Percentiles rank a stretch among this genome's conserved stretches.
phyloP scores from a whole-genome alignment of 768 basidiomycete species.

The Rhodosporidiobolus sp. region DNA sequence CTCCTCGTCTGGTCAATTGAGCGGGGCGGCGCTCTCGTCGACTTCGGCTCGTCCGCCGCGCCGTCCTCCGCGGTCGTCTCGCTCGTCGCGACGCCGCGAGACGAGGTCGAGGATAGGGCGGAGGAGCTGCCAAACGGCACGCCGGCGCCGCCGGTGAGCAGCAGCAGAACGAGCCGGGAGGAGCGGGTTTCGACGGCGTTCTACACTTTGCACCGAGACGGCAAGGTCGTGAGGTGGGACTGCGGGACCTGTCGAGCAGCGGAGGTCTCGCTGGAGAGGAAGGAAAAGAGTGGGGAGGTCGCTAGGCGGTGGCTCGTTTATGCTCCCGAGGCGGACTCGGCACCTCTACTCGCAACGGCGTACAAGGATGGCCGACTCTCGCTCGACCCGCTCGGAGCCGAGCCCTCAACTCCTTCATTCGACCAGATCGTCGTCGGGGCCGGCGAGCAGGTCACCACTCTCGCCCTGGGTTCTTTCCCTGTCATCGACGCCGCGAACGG shows the following conservation, averaged over 20 bases:
- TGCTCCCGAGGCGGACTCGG: neutral
- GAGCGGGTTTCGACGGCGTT: slow-evolving; percentile 45
- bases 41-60: neutral
- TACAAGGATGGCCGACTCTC: neutral
- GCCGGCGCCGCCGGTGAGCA: slow-evolving; percentile 27
- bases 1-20: slow-evolving; percentile 63
- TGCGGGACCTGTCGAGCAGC: slow-evolving; percentile 40
- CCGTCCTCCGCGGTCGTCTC: neutral
- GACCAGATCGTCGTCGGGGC: neutral
- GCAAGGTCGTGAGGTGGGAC: slow-evolving; percentile 60
- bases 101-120: slow-evolving; percentile 46
- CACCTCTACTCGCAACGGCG: slow-evolving; percentile 6
- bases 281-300: neutral
- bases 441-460: neutral
- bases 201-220: slow-evolving; percentile 58
- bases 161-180: neutral
- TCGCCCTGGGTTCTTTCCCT: slow-evolving; percentile 5
- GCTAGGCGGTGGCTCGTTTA: slow-evolving; percentile 37
- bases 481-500: neutral
- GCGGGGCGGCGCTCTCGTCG: slow-evolving; percentile 25
- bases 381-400: neutral
- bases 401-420: neutral
- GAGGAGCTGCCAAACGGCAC: slow-evolving; percentile 53
- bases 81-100: slow-evolving; percentile 46
- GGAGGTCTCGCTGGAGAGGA: neutral